Evolutionary conservation across 371 early-diverging fungal genomes (phyloP), one percentile per base, ranked within the genome.

Genomic region (Nematocida sp.): DNA sequence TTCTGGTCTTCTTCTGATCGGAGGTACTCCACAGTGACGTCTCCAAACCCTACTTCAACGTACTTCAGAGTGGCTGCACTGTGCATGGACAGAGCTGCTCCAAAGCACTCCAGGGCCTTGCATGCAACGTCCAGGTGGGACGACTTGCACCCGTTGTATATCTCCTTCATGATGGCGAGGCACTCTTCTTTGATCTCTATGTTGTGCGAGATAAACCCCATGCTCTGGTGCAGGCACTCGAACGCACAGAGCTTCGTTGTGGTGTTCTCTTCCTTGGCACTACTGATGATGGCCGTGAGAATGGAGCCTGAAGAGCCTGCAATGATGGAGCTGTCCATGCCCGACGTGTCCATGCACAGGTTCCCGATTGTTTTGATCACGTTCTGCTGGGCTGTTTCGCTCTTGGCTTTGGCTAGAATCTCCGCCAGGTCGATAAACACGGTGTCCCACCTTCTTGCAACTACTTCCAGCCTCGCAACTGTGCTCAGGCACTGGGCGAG

Each of bases 31-130:
- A 76, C 57, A n/a, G 77, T 43, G 45, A 62, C 51, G 17, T 58
- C 32, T 13, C 49, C 55, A 32, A 80, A 57, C 36, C 67, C 60
- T 29, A 65, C 27, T 15, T 66, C 62, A 5, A 77, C 57, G 8
- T 75, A 52, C 21, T 60, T 45, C 11, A 52, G 15, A 17, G 77
- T 25, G n/a, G 52, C 25, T n/a, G 53, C 37, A 51, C 67, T 64
- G 52, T 77, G 67, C 36, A 78, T 29, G 40, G 36, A 52, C 31
- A 81, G 66, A 45, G 78, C 63, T 23, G 51, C 78, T 40, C 49
- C 57, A 31, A 81, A 60, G 46, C 78, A 76, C 38, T 64, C 49
- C 58, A 83, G 37, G 27, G 76, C 49, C 25, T 46, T 45, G 19
- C 41, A 23, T 23, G 64, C 76, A 40, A 83, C 36, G 2, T 75